Conservation (phyloP, 306 rosid genomes). For the Acmispon strigosus region DNA sequence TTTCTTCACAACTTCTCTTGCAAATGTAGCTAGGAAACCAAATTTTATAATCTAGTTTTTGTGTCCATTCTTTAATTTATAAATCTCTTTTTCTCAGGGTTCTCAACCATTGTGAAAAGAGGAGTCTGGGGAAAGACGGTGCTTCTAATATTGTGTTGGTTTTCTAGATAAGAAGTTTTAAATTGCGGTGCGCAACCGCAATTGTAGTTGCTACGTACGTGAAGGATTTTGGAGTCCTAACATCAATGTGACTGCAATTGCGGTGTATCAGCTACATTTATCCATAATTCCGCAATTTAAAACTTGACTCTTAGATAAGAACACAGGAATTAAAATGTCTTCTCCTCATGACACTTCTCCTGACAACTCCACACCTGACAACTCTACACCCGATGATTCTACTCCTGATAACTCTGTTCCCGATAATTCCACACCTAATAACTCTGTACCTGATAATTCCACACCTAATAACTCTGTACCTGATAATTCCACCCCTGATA, state of each 20-base stretch:
- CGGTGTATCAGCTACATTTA: no score
- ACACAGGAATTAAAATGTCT: conserved; percentile 42
- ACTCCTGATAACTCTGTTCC: not conserved
- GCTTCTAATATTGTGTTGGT: conserved; percentile 21
- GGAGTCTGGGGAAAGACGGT: conserved; percentile 30
- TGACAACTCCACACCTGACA: not conserved
- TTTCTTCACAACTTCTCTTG: not conserved
- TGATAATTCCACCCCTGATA: not conserved
- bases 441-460: conserved; percentile 5
- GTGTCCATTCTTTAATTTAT: no score
- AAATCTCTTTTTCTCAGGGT: conserved; percentile 9
- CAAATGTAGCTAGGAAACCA: not conserved
- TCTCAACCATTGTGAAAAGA: conserved; percentile 22
- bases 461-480: not conserved
- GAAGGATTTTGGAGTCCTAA: no score
- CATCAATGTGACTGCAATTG: no score
- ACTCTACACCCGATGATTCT: not conserved
- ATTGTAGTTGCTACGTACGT: no score
- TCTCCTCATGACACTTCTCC: conserved; percentile 21
- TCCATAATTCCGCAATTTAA: no score
- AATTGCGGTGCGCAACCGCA: no score
- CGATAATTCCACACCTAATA: not conserved
- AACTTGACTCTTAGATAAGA: conserved; percentile 1
- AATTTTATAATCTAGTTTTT: no score
- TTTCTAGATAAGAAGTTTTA: not conserved